Conservation (phyloP, 345 rosid species). For the Citrus medica region DNA sequence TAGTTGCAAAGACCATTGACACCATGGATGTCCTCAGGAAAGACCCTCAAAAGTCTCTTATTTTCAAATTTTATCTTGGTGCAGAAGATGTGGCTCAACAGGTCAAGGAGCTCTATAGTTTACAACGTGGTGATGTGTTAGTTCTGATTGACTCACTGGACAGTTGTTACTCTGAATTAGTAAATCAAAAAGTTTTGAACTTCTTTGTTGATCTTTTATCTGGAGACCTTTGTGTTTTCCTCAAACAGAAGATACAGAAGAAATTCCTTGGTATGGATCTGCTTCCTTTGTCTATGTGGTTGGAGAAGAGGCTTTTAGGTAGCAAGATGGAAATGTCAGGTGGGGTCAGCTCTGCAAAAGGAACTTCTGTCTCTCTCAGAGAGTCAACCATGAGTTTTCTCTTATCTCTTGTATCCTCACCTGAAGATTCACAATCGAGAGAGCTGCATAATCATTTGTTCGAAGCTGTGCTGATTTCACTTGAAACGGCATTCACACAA, state of each 20-base stretch:
- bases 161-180: slow-evolving; percentile 64
- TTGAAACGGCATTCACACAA: slow-evolving; percentile 74
- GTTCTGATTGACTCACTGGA: slow-evolving; percentile 72
- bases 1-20: slow-evolving; percentile 60
- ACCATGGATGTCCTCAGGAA: slow-evolving; percentile 71
- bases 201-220: slow-evolving; percentile 78
- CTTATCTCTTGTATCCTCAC: slow-evolving; percentile 50
- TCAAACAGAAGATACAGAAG: slow-evolving; percentile 55
- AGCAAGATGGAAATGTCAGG: slow-evolving; percentile 45
- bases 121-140: slow-evolving; percentile 62
- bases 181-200: slow-evolving; percentile 75
- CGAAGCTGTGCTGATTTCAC: slow-evolving; percentile 74
- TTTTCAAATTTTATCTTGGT: slow-evolving; percentile 68
- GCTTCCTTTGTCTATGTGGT: slow-evolving; percentile 64
- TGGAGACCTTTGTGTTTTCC: slow-evolving; percentile 52
- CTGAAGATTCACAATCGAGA: slow-evolving; percentile 37
- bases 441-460: slow-evolving; percentile 73
- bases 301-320: slow-evolving; percentile 89
- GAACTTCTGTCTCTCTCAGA: slow-evolving; percentile 60
- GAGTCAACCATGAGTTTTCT: slow-evolving; percentile 83
- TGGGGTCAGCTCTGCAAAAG: slow-evolving; percentile 50
- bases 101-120: slow-evolving; percentile 44
- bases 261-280: slow-evolving; percentile 70
- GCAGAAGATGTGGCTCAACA: slow-evolving; percentile 40
- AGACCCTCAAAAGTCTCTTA: slow-evolving; percentile 54